Conservation (phyloP, 257 asterid species). For the Leonotis leonurus region DNA sequence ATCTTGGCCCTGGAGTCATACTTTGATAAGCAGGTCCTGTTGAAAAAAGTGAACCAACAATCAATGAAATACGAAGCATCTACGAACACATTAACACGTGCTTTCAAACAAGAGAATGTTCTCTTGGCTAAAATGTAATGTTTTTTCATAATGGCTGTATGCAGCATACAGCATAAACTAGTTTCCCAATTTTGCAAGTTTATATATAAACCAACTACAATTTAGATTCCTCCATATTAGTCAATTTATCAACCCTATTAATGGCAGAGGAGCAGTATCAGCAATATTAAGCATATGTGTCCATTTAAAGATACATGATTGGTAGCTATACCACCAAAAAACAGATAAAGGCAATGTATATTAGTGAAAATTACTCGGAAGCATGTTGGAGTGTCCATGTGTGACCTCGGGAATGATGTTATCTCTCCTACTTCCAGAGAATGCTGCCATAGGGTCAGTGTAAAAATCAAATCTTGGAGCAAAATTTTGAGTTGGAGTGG, state of each 20-base stretch:
- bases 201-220: neutral
- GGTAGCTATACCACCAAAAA: neutral
- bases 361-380: slow-evolving; percentile 45
- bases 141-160: neutral
- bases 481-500: slow-evolving; percentile 18
- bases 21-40: neutral
- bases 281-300: neutral
- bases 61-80: neutral
- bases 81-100: neutral
- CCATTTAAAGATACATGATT: neutral
- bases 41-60: neutral
- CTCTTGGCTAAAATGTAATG: too few relatives aligned
- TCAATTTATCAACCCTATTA: neutral
- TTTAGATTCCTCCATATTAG: neutral
- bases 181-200: neutral
- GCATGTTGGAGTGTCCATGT: slow-evolving; percentile 29
- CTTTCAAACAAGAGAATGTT: too few relatives aligned
- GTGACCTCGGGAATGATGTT: slow-evolving; percentile 41
- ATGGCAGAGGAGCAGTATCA: neutral
- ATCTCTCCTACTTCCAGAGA: slow-evolving; percentile 43
- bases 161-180: neutral
- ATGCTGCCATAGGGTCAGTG: slow-evolving; percentile 84
- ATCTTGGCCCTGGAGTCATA: slow-evolving; percentile 10
- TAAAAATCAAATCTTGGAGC: slow-evolving; percentile 68
- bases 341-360: neutral